Conservation (phyloP, 257 asterid genomes). For the Eustoma russellianum region DNA sequence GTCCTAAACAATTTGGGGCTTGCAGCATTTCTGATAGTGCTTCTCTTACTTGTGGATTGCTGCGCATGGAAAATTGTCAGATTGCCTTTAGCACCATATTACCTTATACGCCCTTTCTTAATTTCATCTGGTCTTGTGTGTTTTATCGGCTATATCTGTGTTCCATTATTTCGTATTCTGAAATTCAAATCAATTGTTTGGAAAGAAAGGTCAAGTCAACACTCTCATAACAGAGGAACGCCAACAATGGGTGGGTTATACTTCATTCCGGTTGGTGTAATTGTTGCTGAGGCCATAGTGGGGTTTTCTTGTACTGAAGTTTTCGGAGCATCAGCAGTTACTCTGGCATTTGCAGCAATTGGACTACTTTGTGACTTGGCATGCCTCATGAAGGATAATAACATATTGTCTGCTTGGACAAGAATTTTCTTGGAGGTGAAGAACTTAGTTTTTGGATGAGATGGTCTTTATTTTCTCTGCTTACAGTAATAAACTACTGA, state of each 20-base stretch:
- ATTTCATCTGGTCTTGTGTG: slow-evolving; percentile 46
- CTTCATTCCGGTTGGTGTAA: slow-evolving; percentile 69
- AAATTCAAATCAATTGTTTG: slow-evolving; percentile 42
- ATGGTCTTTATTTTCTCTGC: neutral
- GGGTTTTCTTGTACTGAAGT: slow-evolving; percentile 71
- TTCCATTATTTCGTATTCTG: slow-evolving; percentile 64
- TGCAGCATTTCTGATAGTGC: slow-evolving; percentile 32
- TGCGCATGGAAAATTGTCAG: slow-evolving; percentile 87
- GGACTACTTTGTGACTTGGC: slow-evolving; percentile 61
- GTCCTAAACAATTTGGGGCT: slow-evolving; percentile 64
- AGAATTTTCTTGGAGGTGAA: slow-evolving; percentile 65
- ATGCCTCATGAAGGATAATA: slow-evolving; percentile 28
- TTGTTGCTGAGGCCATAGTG: slow-evolving; percentile 58
- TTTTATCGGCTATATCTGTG: slow-evolving; percentile 67
- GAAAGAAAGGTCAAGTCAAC: slow-evolving; percentile 37
- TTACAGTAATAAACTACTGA: slow-evolving; percentile 2
- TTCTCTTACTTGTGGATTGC: slow-evolving; percentile 66
- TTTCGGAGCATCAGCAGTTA: slow-evolving; percentile 57
- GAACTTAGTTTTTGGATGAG: slow-evolving; percentile 9
- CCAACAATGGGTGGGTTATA: slow-evolving; percentile 86
- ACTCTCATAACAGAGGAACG: slow-evolving; percentile 58
- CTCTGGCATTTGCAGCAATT: slow-evolving; percentile 59
- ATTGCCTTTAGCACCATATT: slow-evolving; percentile 77
- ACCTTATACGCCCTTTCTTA: slow-evolving; percentile 63
- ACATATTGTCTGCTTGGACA: slow-evolving; percentile 47